Conservation (phyloP, 345 rosid species). For the Melastoma malabathricum region DNA sequence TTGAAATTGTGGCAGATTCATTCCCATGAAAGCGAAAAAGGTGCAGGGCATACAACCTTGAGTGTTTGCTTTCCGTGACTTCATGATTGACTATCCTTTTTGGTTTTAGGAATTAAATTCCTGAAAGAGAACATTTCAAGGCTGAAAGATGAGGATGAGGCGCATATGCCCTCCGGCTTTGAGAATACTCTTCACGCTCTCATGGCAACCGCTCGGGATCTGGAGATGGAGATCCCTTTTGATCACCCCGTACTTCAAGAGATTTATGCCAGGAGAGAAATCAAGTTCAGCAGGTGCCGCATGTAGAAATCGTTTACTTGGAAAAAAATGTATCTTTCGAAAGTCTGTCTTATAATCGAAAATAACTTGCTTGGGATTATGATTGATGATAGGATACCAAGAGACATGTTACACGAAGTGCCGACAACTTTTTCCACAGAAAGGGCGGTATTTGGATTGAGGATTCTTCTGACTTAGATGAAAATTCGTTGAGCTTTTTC, state of each 20-base stretch:
- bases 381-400: slow-evolving; percentile 62
- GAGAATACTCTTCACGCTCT: slow-evolving; percentile 90
- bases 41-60: slow-evolving; percentile 10
- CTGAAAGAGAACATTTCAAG: slow-evolving; percentile 45
- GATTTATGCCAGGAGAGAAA: slow-evolving; percentile 42
- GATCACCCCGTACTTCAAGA: slow-evolving; percentile 41
- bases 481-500: too few species aligned
- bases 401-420: slow-evolving; percentile 59
- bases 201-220: slow-evolving; percentile 43
- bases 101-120: slow-evolving; percentile 65
- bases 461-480: too few species aligned
- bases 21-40: slow-evolving; percentile 49
- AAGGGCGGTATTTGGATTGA: too few species aligned
- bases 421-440: too few species aligned
- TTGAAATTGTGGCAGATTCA: slow-evolving; percentile 63
- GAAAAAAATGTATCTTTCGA: too few species aligned
- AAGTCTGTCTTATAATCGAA: too few species aligned
- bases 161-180: slow-evolving; percentile 91
- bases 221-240: slow-evolving; percentile 42
- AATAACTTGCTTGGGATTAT: too few species aligned
- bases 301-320: too few species aligned
- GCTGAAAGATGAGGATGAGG: slow-evolving; percentile 51
- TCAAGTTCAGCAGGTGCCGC: slow-evolving; percentile 60
- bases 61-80: too few species aligned
- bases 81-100: too few species aligned